A percentile compares a stretch with the other conserved stretches of the same genome.
Evolutionary conservation across 2,329 filamentous ascomycete species (phyloP).

Genomic region (Diaporthe batatas): DNA sequence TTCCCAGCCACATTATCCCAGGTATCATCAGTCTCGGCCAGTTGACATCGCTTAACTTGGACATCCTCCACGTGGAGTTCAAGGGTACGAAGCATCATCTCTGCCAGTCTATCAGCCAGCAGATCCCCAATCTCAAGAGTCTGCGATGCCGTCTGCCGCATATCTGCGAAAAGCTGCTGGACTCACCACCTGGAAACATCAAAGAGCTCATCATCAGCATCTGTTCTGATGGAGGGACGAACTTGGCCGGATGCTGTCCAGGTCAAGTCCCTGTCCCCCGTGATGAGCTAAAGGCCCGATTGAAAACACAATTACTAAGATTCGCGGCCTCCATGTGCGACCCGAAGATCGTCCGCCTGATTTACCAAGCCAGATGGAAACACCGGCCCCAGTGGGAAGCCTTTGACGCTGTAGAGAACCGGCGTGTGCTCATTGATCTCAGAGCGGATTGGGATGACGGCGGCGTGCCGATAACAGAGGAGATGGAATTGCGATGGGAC

Average conservation of each 20-base stretch:
- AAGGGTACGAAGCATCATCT: background rate
- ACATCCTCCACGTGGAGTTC: background rate
- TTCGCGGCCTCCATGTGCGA: background rate
- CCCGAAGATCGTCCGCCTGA: background rate
- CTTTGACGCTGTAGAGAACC: background rate
- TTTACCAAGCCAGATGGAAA: no score
- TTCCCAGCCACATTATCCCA: background rate
- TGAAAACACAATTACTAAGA: background rate
- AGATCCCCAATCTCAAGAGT: conserved; percentile 2
- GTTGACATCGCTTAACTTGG: background rate
- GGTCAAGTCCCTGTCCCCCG: no score
- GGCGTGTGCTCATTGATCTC: background rate
- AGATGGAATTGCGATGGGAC: background rate
- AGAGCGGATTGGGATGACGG: background rate
- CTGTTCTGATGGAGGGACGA: no score
- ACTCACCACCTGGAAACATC: background rate
- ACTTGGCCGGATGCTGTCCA: no score
- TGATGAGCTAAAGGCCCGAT: no score
- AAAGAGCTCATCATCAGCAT: background rate
- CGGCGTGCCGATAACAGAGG: background rate
- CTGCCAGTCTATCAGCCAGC: background rate
- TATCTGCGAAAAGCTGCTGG: background rate
- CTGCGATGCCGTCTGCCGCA: conserved; percentile 2
- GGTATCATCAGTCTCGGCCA: background rate
- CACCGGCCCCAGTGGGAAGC: accelerated